Conservation (phyloP, 1,284 basidiomycete genomes). For the Cutaneotrichosporon cavernicola region DNA sequence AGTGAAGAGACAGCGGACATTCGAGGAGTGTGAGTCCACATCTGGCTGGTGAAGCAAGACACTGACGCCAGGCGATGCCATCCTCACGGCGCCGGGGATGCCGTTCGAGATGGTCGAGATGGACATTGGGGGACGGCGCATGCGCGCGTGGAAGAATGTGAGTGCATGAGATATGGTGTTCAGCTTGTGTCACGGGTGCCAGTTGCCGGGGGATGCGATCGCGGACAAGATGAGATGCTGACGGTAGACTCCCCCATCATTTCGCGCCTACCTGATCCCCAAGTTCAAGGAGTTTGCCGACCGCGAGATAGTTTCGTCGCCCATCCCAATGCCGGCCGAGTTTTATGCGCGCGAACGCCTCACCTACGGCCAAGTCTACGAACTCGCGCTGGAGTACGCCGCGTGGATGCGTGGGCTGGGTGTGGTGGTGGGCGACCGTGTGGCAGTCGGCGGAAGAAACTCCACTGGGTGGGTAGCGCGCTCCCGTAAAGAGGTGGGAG, state of each 20-base stretch:
- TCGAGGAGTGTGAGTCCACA: background rate
- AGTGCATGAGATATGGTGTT: conserved; percentile 4
- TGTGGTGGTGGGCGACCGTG: conserved; percentile 32
- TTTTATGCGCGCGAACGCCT: conserved; percentile 21
- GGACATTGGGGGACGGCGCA: conserved; percentile 28
- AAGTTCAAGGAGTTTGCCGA: conserved; percentile 28
- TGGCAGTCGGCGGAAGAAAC: conserved; percentile 45
- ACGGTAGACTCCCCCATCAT: conserved; percentile 6
- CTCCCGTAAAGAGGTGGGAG: background rate
- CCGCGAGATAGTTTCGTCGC: conserved; percentile 40
- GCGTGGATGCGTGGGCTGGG: conserved; percentile 38
- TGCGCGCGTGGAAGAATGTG: conserved; percentile 43
- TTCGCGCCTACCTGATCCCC: conserved; percentile 15
- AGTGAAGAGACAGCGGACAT: background rate
- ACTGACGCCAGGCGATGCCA: conserved; percentile 33
- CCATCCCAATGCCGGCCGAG: conserved; percentile 16
- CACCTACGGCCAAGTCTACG: conserved; percentile 34
- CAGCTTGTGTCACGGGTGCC: background rate
- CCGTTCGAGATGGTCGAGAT: conserved; percentile 40
- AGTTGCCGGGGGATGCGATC: too few species aligned
- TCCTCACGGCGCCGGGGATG: conserved; percentile 37
- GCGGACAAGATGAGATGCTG: background rate
- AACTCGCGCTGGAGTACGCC: conserved; percentile 30
- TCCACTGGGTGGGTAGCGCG: conserved; percentile 16
- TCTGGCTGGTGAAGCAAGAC: background rate